Base-by-base conservation (phyloP, 2,329 filamentous ascomycete species). In the Monilinia polystroma region DNA sequence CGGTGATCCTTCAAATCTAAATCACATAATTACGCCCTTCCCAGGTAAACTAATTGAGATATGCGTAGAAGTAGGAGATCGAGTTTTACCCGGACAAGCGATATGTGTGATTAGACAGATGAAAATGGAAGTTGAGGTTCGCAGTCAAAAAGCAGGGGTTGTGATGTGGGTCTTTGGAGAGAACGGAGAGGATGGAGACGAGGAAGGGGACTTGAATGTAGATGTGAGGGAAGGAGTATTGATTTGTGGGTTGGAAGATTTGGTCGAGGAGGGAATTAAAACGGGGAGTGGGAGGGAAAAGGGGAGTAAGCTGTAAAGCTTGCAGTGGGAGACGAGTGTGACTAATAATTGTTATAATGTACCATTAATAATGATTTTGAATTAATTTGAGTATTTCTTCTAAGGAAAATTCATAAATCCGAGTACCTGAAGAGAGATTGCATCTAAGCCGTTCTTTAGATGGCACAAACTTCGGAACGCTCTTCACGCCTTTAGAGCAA, bases 121-220 rank as follows among this genome's bases (percentile, higher is more conserved):
- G 53, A 58, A 58, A 1, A 58, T 64, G 63, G 63, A 64, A 41
- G 52, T 51, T 18, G 63, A 64, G 4, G 16, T 51, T 26, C 18
- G 56, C 2, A 47, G 55, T 29, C 29, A 20, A 10, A 62, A 3
- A 4, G 20, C 26, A 4, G 56, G 64, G 2, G 4, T 4, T 5
- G 47, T 54, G 11, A 38, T 10, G n/a, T 66, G 56, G 47, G 10
- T 55, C 54, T 54, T 53, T 32, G 53, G 49, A 10, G 26, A 51
- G 23, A 41, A 23, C 4, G 47, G 29, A 12, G 63, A 52, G 14
- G 53, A 58, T 26, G 52, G 18, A 10, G 63, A 51, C 4, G 23
- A 4, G 3, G 29, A 35, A 23, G 41, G 8, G 3, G 52, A 23
- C 0, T 10, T 43, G 6, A 23, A 57, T 35, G 29, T 57, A 18